Percentiles rank a stretch among this genome's conserved stretches.
These are phyloP conservation scores for Asterochloris sp. DNA, from an alignment of 139 green algal genomes.

Conservation along the genomic window DNA sequence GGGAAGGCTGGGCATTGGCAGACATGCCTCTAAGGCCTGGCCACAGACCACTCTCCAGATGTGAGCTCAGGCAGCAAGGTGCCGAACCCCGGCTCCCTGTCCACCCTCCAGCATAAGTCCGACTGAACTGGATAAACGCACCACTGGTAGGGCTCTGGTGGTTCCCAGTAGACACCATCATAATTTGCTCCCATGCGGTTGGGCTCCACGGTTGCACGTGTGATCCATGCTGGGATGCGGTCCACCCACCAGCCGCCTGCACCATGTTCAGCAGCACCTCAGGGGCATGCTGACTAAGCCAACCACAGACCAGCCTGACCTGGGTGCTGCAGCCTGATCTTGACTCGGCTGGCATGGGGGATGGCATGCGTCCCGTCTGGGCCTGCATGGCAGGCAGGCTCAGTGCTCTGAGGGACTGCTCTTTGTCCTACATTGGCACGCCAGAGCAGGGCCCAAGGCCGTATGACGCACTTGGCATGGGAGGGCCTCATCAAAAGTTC, in stretches of 20 bases:
- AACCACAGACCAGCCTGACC: no score
- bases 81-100: no score
- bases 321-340: conserved; percentile 76
- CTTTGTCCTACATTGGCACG: background rate
- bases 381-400: no score
- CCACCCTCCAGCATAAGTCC: no score
- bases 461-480: background rate
- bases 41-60: no score
- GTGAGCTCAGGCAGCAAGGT: no score
- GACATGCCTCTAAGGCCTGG: no score
- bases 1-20: no score
- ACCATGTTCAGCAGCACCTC: no score
- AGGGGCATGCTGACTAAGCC: no score
- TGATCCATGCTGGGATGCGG: conserved; percentile 85
- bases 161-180: conserved; percentile 93
- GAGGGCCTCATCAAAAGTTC: background rate
- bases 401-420: no score
- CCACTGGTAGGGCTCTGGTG: conserved; percentile 34
- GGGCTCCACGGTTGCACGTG: conserved; percentile 62
- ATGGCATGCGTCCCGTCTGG: conserved; percentile 44
- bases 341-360: conserved; percentile 70
- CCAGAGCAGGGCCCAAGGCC: background rate
- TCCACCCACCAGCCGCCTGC: conserved; percentile 77
- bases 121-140: no score
- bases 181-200: conserved; percentile 82